Evolutionary conservation across 257 asterid species (phyloP).

Genomic region (Solanum lignicaule): DNA sequence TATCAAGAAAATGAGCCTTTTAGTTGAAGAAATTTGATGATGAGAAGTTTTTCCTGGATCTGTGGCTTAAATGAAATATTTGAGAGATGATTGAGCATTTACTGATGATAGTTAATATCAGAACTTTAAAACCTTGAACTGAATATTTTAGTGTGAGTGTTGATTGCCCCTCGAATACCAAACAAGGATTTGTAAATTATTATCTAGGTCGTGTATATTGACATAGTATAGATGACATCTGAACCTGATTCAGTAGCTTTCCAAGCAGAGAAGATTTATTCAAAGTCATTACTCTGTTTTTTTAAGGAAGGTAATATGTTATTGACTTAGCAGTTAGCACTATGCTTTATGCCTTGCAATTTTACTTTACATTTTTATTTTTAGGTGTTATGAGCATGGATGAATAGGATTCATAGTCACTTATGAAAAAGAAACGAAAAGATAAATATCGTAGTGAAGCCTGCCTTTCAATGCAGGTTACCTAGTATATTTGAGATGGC

Average conservation of each 20-base stretch:
- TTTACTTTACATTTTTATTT: background rate
- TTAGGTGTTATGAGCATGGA: background rate
- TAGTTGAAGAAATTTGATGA: background rate
- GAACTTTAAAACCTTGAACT: no score
- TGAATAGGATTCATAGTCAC: background rate
- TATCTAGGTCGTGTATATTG: background rate
- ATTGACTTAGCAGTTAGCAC: background rate
- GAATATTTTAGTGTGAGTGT: background rate
- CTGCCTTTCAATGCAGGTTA: background rate
- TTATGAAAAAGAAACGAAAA: background rate
- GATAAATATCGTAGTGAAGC: background rate
- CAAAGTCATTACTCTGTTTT: background rate
- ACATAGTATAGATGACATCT: background rate
- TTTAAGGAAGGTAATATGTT: background rate
- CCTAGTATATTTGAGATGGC: background rate
- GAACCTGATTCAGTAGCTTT: background rate
- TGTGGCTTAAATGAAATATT: background rate
- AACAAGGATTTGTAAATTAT: background rate
- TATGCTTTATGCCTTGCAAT: background rate
- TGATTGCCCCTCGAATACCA: background rate
- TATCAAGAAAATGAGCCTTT: background rate
- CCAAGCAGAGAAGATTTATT: background rate
- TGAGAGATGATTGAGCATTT: no score
- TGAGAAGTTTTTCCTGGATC: background rate
- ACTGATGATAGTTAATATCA: no score